Evolutionary conservation across 2,329 filamentous ascomycete genomes (phyloP), one percentile per base, ranked within the genome.

Genomic region (Albophoma yamanashiensis): DNA sequence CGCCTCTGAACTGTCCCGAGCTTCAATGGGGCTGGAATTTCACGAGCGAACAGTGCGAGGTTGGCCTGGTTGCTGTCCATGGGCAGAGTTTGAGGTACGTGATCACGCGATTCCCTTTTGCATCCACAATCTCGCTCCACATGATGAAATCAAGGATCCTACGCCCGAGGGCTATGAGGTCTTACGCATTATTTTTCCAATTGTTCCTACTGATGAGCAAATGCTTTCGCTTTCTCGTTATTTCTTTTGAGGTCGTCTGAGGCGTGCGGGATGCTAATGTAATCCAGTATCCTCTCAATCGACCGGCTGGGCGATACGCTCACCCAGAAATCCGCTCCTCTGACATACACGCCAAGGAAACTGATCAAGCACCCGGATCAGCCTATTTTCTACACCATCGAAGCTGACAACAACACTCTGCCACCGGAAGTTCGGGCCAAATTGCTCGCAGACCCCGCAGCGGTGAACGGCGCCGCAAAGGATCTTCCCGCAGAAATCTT

Each of bases 1-100:
- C 93, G 1, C 94, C 95, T 0, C 77, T 99, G 38, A 91, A 90
- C 72, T 97, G 96, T 68, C 86, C 88, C 58, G 87, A 89, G 47
- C 83, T 99, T 36, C 92, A 96, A 73, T 97, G 91, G 80, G 92
- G 90, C 4, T 96, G 92, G 88, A 96, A 94, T 68, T 97, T 99
- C 71, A 93, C 90, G 73, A 96, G 92, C 70, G 91, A 96, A 71
- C 90, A 96, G 73, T 96, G 92, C 68, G 86, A 89, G 52, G 90
- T 97, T 75, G 92, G 92, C 60, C 93, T 97, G 80, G 93, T 97
- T 59, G 92, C 92, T 62, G 93, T 97, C 62, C 90, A 95, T 75
- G 91, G 87, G 56, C 89, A 93, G 73, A 94, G 91, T 71, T 75
- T 96, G 65, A 84, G 91, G 92, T 96, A 86, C 73, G 76, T 76